phyloP scores from a whole-genome alignment of 163 green algal genomes.

The Smithsoniella earleae region DNA sequence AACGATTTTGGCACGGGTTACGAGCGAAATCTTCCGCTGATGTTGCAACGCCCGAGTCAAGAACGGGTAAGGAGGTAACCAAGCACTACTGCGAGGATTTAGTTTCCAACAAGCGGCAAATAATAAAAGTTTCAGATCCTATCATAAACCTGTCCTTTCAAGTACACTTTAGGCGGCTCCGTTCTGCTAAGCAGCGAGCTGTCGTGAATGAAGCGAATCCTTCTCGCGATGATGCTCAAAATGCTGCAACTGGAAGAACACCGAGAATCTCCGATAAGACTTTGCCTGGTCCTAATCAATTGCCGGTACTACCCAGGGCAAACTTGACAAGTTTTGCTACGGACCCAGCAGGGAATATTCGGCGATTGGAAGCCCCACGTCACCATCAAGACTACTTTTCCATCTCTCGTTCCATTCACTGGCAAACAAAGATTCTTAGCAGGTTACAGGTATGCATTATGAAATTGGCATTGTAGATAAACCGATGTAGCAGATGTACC shows the following conservation, averaged over 20 bases:
- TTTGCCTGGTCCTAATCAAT: too few relatives aligned
- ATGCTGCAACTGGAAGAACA: too few relatives aligned
- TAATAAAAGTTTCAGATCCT: background rate
- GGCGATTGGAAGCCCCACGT: background rate
- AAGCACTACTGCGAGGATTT: background rate
- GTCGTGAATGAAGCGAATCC: too few relatives aligned
- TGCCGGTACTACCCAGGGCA: too few relatives aligned
- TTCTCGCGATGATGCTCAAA: too few relatives aligned
- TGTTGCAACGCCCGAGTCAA: too few relatives aligned
- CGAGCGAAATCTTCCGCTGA: too few relatives aligned
- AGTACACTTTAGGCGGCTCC: conserved; percentile 9
- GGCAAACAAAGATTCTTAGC: conserved; percentile 16
- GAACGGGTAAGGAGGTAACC: too few relatives aligned
- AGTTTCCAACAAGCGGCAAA: background rate
- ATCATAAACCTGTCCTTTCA: conserved; percentile 8
- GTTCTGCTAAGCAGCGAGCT: conserved; percentile 1
- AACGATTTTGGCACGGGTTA: too few relatives aligned
- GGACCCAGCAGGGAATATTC: conserved; percentile 2
- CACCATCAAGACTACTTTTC: conserved; percentile 21
- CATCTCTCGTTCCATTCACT: background rate
- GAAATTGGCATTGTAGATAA: too few relatives aligned
- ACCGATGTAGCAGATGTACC: too few relatives aligned
- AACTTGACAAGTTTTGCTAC: background rate
- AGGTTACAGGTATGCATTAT: conserved; percentile 15
- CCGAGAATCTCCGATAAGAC: too few relatives aligned